These are phyloP conservation scores for Nymphaea thermarum DNA, from an alignment of 164 flowering plant species.

Conservation along the genomic window DNA sequence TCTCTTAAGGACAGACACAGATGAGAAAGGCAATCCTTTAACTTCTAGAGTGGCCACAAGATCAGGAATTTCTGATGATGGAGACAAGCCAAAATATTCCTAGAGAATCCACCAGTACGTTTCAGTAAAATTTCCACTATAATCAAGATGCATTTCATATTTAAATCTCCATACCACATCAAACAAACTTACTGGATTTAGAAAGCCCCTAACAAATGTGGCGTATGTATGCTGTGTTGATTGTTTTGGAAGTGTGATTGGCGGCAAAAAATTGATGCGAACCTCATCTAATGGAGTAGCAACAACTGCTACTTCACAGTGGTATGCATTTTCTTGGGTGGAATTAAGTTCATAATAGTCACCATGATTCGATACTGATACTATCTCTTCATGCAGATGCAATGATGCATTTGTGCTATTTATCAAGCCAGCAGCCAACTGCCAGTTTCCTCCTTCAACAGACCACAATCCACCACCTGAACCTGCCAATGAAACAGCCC, in stretches of 20 bases:
- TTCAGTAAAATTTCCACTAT: not conserved
- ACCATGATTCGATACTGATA: constrained; percentile 45
- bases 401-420: constrained; percentile 49
- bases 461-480: constrained; percentile 84
- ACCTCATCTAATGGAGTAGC: constrained; percentile 88
- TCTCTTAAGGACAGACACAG: constrained; percentile 69
- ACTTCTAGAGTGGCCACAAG: constrained; percentile 73
- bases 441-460: constrained; percentile 90
- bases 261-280: constrained; percentile 49
- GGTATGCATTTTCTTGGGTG: constrained; percentile 55
- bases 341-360: constrained; percentile 65
- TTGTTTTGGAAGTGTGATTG: constrained; percentile 58
- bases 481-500: constrained; percentile 95
- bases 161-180: not conserved
- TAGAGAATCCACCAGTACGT: constrained; percentile 12
- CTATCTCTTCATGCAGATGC: constrained; percentile 73
- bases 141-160: not conserved
- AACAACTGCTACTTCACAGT: constrained; percentile 61
- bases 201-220: constrained; percentile 76
- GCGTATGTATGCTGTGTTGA: constrained; percentile 77
- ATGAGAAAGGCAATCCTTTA: constrained; percentile 57
- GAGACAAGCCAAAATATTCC: constrained; percentile 63
- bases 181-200: constrained; percentile 60
- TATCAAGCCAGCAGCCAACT: constrained; percentile 79
- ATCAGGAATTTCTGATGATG: constrained; percentile 52